Base-by-base conservation (phyloP, 2,329 filamentous ascomycete genomes). In the Akanthomyces lecanii region DNA sequence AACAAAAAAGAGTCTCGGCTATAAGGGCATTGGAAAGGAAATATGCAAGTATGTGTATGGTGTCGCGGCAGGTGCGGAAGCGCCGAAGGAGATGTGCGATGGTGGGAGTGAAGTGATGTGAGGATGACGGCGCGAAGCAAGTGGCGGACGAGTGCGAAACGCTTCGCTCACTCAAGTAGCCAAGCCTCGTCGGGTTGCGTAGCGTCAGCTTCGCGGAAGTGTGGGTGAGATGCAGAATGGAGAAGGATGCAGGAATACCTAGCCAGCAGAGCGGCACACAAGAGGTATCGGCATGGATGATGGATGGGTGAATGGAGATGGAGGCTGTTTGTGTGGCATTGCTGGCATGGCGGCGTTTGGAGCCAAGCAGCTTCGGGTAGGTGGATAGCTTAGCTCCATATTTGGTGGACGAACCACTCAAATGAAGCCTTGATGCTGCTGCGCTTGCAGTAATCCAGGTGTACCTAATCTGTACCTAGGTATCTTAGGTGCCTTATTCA, bases 161-260 rank as follows among this genome's bases (percentile, higher is more conserved):
- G 38, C 14, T 36, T 36, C 52, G 33, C 18, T 16, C 12, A 52
- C 47, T 42, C n/a, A 36, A 12, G 18, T 14, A 53, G 58, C 58
- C 58, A 47, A 61, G 48, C 48, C 58, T 45, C 48, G 48, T 47
- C 42, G 45, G 4, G 30, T 40, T 33, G 55, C 55, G 45, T 48
- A 33, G 33, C 23, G 56, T 59, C 45, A 51, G 45, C 36, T 59
- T 16, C n/a, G 18, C 5, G 44, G 8, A 40, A 58, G 42, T 52
- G 47, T 36, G 47, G 36, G 48, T 60, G 47, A 52, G 25, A 52
- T 48, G 55, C 18, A 44, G 38, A 28, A 55, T 40, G 45, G 30
- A 50, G 44, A 50, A n/a, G 52, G 6, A 42, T 42, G 36, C n/a
- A 38, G 42, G 5, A 12, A 25, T 25, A 21, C 33, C 18, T 7